A percentile compares a stretch with the other conserved stretches of the same genome.
Conservation (phyloP, 2,329 filamentous ascomycete species). For the Sordariomycetes sp. region DNA sequence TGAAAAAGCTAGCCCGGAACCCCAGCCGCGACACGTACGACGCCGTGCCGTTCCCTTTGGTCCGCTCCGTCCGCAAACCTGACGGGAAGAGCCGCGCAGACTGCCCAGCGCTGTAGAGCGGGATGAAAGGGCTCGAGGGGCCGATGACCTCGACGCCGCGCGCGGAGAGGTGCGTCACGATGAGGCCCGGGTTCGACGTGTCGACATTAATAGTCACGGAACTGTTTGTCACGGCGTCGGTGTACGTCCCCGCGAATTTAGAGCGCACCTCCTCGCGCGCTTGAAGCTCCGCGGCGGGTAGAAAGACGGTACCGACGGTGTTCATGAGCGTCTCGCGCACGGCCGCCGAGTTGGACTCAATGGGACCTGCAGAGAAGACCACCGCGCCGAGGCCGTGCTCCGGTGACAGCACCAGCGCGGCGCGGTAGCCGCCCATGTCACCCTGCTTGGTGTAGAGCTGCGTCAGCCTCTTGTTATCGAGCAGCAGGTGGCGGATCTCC, state of each 20-base stretch:
- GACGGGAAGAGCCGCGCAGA: slow-evolving; percentile 3
- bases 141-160: slow-evolving; percentile 2
- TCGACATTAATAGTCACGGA: slow-evolving; percentile 2
- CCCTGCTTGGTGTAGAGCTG: slow-evolving; percentile 32
- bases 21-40: slow-evolving; percentile 1
- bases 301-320: slow-evolving; percentile 1
- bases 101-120: slow-evolving; percentile 3
- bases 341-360: slow-evolving; percentile 1
- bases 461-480: slow-evolving; percentile 14
- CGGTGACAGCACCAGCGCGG: slow-evolving; percentile 24
- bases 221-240: slow-evolving; percentile 1
- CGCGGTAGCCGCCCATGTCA: slow-evolving; percentile 22
- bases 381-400: slow-evolving; percentile 27
- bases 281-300: slow-evolving; percentile 1
- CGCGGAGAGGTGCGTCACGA: not conserved
- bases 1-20: slow-evolving; percentile 5
- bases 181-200: not conserved
- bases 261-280: not conserved
- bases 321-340: slow-evolving; percentile 4
- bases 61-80: slow-evolving; percentile 1
- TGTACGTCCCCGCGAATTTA: slow-evolving; percentile 3
- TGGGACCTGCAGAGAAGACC: slow-evolving; percentile 16
- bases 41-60: not conserved
- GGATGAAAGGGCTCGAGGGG: slow-evolving; percentile 3
- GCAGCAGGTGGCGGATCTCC: slow-evolving; percentile 21